These are phyloP conservation scores for Apiotrichum siamense DNA, from an alignment of 1,284 basidiomycete species.

Conservation along the genomic window DNA sequence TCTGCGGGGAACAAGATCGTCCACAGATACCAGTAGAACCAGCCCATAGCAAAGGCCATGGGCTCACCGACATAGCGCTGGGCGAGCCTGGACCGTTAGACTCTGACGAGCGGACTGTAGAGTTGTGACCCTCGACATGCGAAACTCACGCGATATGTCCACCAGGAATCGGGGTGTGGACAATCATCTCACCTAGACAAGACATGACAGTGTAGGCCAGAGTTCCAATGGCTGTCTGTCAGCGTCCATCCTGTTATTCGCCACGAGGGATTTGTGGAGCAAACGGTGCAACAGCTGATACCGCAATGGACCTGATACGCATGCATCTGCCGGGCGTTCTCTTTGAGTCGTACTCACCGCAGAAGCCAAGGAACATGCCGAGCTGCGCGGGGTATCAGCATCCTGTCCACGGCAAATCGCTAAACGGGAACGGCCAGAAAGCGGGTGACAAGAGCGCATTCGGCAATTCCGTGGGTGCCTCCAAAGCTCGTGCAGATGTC, in stretches of 20 bases:
- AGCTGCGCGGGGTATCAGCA: neutral
- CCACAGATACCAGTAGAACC: conserved; percentile 77
- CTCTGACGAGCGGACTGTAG: neutral
- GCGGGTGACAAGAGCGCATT: too few relatives aligned
- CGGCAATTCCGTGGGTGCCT: neutral
- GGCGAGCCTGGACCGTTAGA: conserved; percentile 53
- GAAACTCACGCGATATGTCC: conserved; percentile 61
- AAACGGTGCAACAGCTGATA: neutral
- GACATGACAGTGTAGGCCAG: conserved; percentile 47
- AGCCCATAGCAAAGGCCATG: conserved; percentile 73
- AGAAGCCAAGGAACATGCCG: conserved; percentile 15
- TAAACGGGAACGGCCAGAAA: too few relatives aligned
- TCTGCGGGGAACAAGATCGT: conserved; percentile 65
- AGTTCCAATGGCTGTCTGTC: conserved; percentile 35
- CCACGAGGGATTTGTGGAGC: neutral
- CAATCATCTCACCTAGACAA: conserved; percentile 50
- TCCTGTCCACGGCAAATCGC: neutral
- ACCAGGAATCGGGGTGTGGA: conserved; percentile 52
- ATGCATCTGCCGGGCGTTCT: too few relatives aligned
- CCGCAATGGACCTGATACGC: too few relatives aligned
- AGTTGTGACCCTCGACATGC: neutral
- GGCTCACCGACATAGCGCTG: conserved; percentile 54
- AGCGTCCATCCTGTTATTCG: neutral
- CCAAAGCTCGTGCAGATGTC: too few relatives aligned
- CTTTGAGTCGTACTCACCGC: conserved; percentile 1